phyloP scores from a whole-genome alignment of 1,284 basidiomycete genomes.

The Phaffia rhodozyma region DNA sequence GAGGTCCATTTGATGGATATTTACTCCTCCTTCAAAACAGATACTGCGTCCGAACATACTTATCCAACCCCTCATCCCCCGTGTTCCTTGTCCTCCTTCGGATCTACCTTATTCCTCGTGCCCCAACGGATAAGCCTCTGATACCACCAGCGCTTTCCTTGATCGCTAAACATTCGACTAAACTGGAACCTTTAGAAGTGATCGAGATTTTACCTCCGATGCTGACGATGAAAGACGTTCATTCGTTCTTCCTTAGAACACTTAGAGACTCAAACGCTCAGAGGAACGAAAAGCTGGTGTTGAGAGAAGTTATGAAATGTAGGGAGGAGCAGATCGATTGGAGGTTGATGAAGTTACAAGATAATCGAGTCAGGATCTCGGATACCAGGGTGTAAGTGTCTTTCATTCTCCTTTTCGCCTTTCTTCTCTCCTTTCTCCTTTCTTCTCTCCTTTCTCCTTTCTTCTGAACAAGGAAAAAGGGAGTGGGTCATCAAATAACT shows the following conservation, averaged over 20 bases:
- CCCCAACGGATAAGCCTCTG: conserved; percentile 32
- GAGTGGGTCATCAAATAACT: no score
- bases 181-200: conserved; percentile 65
- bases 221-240: conserved; percentile 64
- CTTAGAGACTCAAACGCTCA: conserved; percentile 43
- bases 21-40: conserved; percentile 36
- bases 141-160: conserved; percentile 69
- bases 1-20: not conserved
- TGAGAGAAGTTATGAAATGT: conserved; percentile 55
- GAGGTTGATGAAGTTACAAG: conserved; percentile 60
- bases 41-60: conserved; percentile 73
- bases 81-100: conserved; percentile 77
- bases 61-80: conserved; percentile 40
- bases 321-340: conserved; percentile 60
- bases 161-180: conserved; percentile 67
- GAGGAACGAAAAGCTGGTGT: conserved; percentile 54
- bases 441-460: not conserved
- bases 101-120: conserved; percentile 65
- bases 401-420: not conserved
- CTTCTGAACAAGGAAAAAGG: not conserved
- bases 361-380: conserved; percentile 72
- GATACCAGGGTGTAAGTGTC: conserved; percentile 73
- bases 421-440: not conserved
- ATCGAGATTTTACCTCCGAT: conserved; percentile 78
- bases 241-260: conserved; percentile 65